Conservation (phyloP, 176 grass and related monocot species). For the Rhynchospora pubera region DNA sequence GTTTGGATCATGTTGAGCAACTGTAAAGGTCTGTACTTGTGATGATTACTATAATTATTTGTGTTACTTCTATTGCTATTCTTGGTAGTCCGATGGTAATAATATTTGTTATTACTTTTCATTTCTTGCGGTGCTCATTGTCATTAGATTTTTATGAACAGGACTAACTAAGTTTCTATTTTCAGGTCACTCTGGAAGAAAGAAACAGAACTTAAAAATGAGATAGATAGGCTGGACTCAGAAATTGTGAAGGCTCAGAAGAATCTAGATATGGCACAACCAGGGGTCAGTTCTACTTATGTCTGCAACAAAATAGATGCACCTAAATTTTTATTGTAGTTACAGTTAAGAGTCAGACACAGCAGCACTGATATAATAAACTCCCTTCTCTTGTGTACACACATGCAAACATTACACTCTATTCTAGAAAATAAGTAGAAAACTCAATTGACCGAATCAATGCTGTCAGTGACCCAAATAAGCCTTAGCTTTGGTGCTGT, state of each 20-base stretch:
- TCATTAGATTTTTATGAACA: background rate
- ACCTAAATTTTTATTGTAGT: background rate
- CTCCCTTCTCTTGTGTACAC: background rate
- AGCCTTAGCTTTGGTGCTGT: background rate
- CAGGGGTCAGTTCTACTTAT: slow-evolving; percentile 51
- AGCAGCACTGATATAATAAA: background rate
- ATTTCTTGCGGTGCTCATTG: background rate
- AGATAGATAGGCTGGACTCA: slow-evolving; percentile 60
- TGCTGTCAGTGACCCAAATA: background rate
- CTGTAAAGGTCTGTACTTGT: background rate
- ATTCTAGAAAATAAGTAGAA: background rate
- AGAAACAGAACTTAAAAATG: slow-evolving; percentile 66
- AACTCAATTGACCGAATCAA: background rate
- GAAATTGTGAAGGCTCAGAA: slow-evolving; percentile 87
- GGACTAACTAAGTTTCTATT: background rate
- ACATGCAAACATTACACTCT: background rate
- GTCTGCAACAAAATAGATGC: background rate
- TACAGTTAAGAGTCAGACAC: background rate
- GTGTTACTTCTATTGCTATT: background rate
- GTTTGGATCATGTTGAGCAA: background rate
- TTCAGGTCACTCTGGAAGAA: slow-evolving; percentile 88
- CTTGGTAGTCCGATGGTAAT: background rate
- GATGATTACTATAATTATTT: background rate
- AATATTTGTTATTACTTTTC: background rate
- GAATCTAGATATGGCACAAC: slow-evolving; percentile 82